Conservation (phyloP, 176 grass and related monocot genomes). For the Aegilops umbellulata region DNA sequence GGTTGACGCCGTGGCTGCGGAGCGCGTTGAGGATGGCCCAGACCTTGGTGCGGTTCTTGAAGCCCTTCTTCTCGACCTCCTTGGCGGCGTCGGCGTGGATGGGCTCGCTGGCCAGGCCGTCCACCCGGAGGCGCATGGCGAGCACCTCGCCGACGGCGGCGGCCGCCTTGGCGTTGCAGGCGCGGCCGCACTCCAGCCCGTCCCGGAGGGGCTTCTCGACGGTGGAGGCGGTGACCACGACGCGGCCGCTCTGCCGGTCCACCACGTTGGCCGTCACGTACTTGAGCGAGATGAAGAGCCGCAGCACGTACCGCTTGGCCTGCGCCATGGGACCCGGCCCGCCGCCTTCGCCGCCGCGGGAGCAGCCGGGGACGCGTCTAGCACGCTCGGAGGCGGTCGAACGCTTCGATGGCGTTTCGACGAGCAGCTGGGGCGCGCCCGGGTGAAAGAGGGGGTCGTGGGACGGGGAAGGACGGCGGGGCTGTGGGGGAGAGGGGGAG, state of each 20-base stretch:
- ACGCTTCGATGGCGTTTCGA: no score
- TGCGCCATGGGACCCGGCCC: conserved; percentile 9
- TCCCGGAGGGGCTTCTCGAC: conserved; percentile 75
- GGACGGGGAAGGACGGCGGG: no score
- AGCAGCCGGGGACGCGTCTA: no score
- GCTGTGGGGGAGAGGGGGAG: no score
- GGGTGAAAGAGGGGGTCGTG: no score
- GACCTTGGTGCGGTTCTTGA: conserved; percentile 84
- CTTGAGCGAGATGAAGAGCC: conserved; percentile 98
- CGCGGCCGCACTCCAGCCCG: conserved; percentile 68
- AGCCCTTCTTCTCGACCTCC: conserved; percentile 88
- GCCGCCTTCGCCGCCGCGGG: no score
- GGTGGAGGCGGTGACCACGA: conserved; percentile 72
- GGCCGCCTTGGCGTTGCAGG: conserved; percentile 87
- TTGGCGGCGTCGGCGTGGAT: conserved; percentile 65
- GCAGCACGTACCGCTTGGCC: conserved; percentile 75
- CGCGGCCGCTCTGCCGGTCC: conserved; percentile 70
- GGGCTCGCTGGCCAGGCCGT: conserved; percentile 65
- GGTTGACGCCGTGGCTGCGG: conserved; percentile 56
- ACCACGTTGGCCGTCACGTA: conserved; percentile 91
- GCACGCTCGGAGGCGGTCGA: no score
- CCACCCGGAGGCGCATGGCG: conserved; percentile 80
- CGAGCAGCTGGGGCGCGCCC: no score
- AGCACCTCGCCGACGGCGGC: conserved; percentile 77
- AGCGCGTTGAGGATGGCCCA: conserved; percentile 79